Base-by-base conservation (phyloP, 2,329 filamentous ascomycete species). In the Berkeleyomyces rouxiae region DNA sequence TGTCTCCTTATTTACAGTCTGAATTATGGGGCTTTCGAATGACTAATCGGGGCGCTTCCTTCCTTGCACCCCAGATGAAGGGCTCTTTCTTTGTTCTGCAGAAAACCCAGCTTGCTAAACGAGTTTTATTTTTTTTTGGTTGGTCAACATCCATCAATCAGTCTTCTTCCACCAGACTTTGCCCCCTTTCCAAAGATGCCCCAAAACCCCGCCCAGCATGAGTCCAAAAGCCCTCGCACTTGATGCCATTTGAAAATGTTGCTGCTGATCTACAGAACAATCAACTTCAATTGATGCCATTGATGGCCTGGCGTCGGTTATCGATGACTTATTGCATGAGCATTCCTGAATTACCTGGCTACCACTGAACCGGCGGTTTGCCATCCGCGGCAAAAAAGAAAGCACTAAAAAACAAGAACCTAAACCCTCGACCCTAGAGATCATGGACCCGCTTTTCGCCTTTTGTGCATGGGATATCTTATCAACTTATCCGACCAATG, bases 401-500 rank as follows among this genome's bases (percentile, higher is more conserved):
- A 2, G 23, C 23, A 23, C 23, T 1, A 23, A 23, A 23, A 23
- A 23, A 23, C 23, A 23, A 23, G 23, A 23, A 23, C 23, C 23
- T 23, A 23, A 49, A 64, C 55, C 63, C 60, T 62, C 47, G 33
- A 64, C 63, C 63, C 63, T 64, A 64, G 58, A 13, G n/a, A 37
- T n/a, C 13, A 44, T 23, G 51, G 46, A 37, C 55, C 60, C 63
- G 39, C 36, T 5, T 57, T 49, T 59, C 60, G 49, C 53, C 31
- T 60, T 59, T 40, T 47, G 47, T 37, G 57, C 55, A 44, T 23
- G 42, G 23, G 33, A 7, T n/a, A 55, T 58, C 13, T 49, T 60
- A 57, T 49, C 62, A 39, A 6, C 60, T 64, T 64, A 64, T 64
- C 63, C n/a, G 44, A 11, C 63, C 63, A 64, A 64, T 62, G 13